Percentiles rank a stretch among this genome's conserved stretches.
These are phyloP conservation scores for Firmiana major DNA, from an alignment of 345 rosid genomes.

Conservation along the genomic window DNA sequence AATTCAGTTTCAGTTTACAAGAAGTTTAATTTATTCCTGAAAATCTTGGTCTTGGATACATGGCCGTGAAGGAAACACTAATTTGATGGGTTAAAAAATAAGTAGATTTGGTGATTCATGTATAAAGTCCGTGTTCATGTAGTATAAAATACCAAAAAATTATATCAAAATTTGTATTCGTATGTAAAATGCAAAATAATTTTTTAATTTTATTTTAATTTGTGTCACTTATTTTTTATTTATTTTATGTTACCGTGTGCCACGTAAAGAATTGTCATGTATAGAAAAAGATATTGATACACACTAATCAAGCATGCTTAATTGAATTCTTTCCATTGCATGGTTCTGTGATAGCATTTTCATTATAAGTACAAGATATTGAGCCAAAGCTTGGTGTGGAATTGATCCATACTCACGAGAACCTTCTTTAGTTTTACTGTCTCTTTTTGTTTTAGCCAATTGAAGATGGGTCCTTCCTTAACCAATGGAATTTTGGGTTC, in stretches of 20 bases:
- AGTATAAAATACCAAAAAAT: too few species aligned
- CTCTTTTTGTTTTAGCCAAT: too few species aligned
- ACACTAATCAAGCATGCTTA: background rate
- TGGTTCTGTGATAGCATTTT: background rate
- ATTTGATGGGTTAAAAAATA: background rate
- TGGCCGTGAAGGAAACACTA: too few species aligned
- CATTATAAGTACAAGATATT: background rate
- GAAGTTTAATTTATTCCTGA: too few species aligned
- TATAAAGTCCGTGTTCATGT: too few species aligned
- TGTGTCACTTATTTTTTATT: too few species aligned
- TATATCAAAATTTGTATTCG: too few species aligned
- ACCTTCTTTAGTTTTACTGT: background rate
- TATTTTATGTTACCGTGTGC: too few species aligned
- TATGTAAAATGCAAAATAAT: too few species aligned
- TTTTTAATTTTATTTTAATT: too few species aligned
- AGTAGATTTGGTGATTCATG: too few species aligned
- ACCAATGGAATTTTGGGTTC: background rate
- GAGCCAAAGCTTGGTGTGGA: background rate
- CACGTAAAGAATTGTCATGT: too few species aligned
- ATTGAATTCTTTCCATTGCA: background rate
- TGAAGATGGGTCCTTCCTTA: background rate
- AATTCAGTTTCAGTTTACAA: background rate
- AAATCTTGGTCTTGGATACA: background rate
- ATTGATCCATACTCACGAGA: background rate
- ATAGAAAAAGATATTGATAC: background rate